Evolutionary conservation across 768 basidiomycete genomes (phyloP).

Genomic region (Lactarius deliciosus): DNA sequence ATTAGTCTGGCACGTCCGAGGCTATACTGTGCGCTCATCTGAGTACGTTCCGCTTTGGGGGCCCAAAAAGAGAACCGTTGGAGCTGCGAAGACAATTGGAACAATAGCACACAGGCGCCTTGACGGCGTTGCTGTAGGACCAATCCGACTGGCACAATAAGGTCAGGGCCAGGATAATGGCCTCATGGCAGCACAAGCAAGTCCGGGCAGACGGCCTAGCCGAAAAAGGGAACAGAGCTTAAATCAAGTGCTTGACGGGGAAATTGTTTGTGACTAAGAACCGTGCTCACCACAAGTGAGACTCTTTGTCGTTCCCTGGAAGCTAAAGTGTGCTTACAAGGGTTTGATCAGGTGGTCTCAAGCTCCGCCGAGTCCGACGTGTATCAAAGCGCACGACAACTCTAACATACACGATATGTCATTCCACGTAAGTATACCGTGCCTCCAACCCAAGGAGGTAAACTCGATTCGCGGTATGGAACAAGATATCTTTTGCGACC

Average conservation of each 20-base stretch:
- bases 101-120: not conserved
- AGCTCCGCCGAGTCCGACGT: not conserved
- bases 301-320: not conserved
- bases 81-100: not conserved
- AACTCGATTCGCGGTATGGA: conserved; percentile 63
- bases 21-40: not conserved
- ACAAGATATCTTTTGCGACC: conserved; percentile 57
- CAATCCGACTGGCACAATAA: not conserved
- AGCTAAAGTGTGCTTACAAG: not conserved
- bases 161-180: not conserved
- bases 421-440: not conserved
- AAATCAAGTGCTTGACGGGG: not conserved
- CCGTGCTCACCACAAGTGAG: not conserved
- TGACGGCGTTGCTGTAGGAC: not conserved
- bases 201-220: not conserved
- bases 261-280: not conserved
- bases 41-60: not conserved
- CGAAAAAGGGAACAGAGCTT: not conserved
- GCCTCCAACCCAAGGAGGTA: conserved; percentile 56
- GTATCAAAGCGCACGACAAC: not conserved
- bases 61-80: not conserved
- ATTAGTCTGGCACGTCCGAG: not conserved
- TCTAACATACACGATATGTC: not conserved
- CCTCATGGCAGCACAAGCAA: not conserved
- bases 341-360: not conserved